Evolutionary conservation across 2,329 filamentous ascomycete genomes (phyloP).

Genomic region (Xylaria sp.): DNA sequence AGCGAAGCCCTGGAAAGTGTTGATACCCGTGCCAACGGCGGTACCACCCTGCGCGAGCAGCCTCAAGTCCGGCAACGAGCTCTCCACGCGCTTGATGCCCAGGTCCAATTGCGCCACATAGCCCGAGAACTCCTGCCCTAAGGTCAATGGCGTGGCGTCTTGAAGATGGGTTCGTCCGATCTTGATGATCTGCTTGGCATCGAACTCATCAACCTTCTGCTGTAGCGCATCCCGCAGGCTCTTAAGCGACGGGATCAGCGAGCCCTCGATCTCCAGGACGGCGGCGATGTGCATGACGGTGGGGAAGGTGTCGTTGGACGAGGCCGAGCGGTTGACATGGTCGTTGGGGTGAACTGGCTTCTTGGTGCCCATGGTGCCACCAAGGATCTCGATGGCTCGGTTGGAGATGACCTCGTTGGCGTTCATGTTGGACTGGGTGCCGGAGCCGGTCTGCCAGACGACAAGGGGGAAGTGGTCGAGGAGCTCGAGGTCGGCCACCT

Average conservation of each 20-base stretch:
- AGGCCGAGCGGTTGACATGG: constrained; percentile 99
- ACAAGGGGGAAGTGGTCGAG: constrained; percentile 97
- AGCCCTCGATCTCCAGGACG: constrained; percentile 86
- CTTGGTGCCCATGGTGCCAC: constrained; percentile 92
- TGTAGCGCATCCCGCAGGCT: constrained; percentile 83
- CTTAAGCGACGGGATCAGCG: constrained; percentile 79
- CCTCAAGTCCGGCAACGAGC: constrained; percentile 79
- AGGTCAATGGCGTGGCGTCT: constrained; percentile 92
- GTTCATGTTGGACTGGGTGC: constrained; percentile 99
- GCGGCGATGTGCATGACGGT: constrained; percentile 99
- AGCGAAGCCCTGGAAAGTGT: constrained; percentile 95
- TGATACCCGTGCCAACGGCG: constrained; percentile 94
- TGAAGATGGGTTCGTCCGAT: constrained; percentile 97
- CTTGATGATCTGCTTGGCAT: constrained; percentile 90
- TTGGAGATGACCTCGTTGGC: constrained; percentile 99
- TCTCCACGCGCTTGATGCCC: constrained; percentile 84
- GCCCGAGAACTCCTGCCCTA: constrained; percentile 96
- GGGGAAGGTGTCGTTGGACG: constrained; percentile 98
- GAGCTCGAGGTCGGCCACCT: constrained; percentile 92
- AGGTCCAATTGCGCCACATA: constrained; percentile 95
- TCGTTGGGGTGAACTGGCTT: constrained; percentile 99
- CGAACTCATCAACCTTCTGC: constrained; percentile 85
- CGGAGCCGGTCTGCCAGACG: constrained; percentile 98
- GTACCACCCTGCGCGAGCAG: constrained; percentile 94
- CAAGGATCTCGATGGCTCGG: constrained; percentile 96